phyloP scores from a whole-genome alignment of 2,329 filamentous ascomycete species.

The Cercospora sesami region DNA sequence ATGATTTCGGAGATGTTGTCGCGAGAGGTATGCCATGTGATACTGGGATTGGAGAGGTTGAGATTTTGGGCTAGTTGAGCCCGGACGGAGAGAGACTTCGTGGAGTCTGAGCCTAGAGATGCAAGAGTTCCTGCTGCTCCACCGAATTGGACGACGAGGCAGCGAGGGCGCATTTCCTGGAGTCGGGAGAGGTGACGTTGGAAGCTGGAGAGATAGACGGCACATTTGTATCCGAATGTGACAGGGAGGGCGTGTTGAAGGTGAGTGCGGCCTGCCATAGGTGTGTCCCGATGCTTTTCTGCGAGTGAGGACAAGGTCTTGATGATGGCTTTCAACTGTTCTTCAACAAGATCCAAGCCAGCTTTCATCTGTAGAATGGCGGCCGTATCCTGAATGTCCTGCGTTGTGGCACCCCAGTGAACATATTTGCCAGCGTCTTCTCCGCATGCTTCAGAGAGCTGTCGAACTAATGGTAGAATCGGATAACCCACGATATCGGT shows the following conservation, averaged over 20 bases:
- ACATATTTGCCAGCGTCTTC: slow-evolving; percentile 33
- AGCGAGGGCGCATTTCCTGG: slow-evolving; percentile 29
- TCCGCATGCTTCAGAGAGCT: slow-evolving; percentile 31
- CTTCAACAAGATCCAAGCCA: slow-evolving; percentile 27
- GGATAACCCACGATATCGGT: slow-evolving; percentile 39
- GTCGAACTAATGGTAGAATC: slow-evolving; percentile 35
- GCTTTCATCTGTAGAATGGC: slow-evolving; percentile 34
- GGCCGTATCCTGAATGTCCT: slow-evolving; percentile 38
- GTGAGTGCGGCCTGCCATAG: slow-evolving; percentile 37
- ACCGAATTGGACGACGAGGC: slow-evolving; percentile 36
- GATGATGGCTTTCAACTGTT: slow-evolving; percentile 20
- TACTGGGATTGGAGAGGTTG: slow-evolving; percentile 13
- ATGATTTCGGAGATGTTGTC: slow-evolving; percentile 35
- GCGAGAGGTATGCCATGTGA: slow-evolving; percentile 39
- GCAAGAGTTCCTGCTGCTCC: slow-evolving; percentile 39
- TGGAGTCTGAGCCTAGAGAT: slow-evolving; percentile 22
- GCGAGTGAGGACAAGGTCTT: slow-evolving; percentile 22
- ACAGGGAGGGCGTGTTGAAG: slow-evolving; percentile 38
- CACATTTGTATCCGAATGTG: slow-evolving; percentile 39
- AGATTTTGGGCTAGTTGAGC: slow-evolving; percentile 30
- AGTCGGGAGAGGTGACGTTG: slow-evolving; percentile 35
- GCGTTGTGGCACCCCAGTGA: slow-evolving; percentile 39
- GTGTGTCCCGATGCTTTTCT: slow-evolving; percentile 27
- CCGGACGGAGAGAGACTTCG: slow-evolving; percentile 28
- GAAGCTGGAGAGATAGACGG: slow-evolving; percentile 35